Percentiles rank a stretch among this genome's conserved stretches.
These are phyloP conservation scores for Anastatica hierochuntica DNA, from an alignment of 345 rosid genomes.

Conservation along the genomic window DNA sequence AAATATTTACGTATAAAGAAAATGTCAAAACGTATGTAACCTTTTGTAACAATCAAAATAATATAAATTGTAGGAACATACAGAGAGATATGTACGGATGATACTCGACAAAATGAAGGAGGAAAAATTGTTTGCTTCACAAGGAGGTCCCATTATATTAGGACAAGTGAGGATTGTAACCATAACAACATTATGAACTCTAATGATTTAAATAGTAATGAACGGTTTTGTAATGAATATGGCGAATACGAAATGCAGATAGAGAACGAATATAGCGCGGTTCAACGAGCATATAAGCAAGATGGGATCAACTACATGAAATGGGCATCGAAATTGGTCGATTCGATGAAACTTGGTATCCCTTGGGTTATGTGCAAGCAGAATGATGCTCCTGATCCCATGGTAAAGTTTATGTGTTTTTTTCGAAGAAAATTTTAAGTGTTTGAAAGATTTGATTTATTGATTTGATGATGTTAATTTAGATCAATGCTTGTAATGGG, in stretches of 20 bases:
- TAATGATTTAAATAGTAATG: too few relatives aligned
- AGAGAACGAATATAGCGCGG: slow-evolving; percentile 78
- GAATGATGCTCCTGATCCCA: slow-evolving; percentile 66
- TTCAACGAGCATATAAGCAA: slow-evolving; percentile 55
- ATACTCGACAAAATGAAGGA: slow-evolving; percentile 38
- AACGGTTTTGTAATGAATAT: too few relatives aligned
- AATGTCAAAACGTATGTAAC: too few relatives aligned
- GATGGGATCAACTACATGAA: slow-evolving; percentile 50
- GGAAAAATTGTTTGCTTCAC: slow-evolving; percentile 49
- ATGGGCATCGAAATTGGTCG: slow-evolving; percentile 66
- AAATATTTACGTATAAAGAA: too few relatives aligned
- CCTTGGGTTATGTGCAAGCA: slow-evolving; percentile 99
- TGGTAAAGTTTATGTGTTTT: slow-evolving; percentile 48
- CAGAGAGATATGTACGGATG: slow-evolving; percentile 43
- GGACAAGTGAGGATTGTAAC: slow-evolving; percentile 60
- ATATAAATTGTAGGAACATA: slow-evolving; percentile 45
- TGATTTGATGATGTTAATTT: too few relatives aligned
- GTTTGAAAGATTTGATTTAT: too few relatives aligned
- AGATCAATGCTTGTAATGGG: slow-evolving; percentile 97
- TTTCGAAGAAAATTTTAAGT: background rate
- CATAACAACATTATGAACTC: too few relatives aligned
- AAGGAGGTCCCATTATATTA: slow-evolving; percentile 54
- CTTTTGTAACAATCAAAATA: too few relatives aligned
- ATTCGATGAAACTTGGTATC: slow-evolving; percentile 41
- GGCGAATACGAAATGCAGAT: slow-evolving; percentile 45